Conservation (phyloP, 2,329 filamentous ascomycete species). For the Drechslera avenae region DNA sequence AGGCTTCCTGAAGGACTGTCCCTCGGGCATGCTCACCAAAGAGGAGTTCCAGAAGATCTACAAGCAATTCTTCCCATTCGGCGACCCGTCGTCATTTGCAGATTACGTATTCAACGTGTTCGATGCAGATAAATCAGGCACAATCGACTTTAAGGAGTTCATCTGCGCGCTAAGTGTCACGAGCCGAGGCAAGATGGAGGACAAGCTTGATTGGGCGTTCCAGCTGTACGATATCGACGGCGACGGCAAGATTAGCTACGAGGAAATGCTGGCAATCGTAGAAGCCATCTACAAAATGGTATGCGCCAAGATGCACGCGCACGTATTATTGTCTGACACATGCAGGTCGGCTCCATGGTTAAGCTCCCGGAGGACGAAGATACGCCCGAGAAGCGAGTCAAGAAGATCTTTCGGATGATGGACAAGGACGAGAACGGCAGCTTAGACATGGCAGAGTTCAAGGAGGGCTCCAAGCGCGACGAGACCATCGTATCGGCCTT, state of each 20-base stretch:
- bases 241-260: constrained; percentile 98
- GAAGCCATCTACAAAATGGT: constrained; percentile 99
- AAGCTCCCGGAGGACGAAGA: constrained; percentile 98
- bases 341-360: constrained; percentile 95
- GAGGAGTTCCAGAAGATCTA: constrained; percentile 99
- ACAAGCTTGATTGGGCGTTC: constrained; percentile 99
- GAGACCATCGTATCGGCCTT: constrained; percentile 98
- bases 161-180: constrained; percentile 98
- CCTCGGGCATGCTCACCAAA: constrained; percentile 94
- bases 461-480: constrained; percentile 97
- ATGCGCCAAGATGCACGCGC: constrained; percentile 2
- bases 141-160: constrained; percentile 99
- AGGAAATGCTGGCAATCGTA: constrained; percentile 98
- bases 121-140: constrained; percentile 94
- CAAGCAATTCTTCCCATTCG: constrained; percentile 98
- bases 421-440: constrained; percentile 99
- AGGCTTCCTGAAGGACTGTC: constrained; percentile 99
- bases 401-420: constrained; percentile 99
- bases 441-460: constrained; percentile 96
- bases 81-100: constrained; percentile 94
- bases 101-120: constrained; percentile 99
- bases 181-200: constrained; percentile 97
- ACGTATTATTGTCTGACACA: constrained; percentile 20
- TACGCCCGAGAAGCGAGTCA: constrained; percentile 96
- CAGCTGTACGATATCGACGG: constrained; percentile 99